Evolutionary conservation across 257 asterid species (phyloP).

Genomic region (Capsicum baccatum): DNA sequence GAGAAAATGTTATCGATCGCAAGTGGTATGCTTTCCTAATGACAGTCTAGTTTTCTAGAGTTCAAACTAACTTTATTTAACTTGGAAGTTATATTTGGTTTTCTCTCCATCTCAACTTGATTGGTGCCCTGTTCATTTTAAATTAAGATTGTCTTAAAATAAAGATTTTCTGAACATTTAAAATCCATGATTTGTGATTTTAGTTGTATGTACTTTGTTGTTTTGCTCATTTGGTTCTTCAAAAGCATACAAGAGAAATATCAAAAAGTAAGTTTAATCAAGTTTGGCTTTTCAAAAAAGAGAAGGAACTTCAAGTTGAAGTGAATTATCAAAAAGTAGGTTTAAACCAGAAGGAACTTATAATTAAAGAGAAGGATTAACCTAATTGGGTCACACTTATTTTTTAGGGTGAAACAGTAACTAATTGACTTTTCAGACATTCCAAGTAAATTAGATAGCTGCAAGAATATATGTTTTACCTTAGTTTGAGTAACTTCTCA

Average conservation of each 20-base stretch:
- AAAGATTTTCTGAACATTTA: neutral
- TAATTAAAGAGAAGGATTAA: neutral
- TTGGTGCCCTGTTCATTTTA: neutral
- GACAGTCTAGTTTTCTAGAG: neutral
- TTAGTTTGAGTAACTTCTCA: neutral
- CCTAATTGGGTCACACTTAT: neutral
- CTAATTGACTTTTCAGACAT: neutral
- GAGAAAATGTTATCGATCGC: neutral
- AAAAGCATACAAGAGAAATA: neutral
- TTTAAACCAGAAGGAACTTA: too few species aligned
- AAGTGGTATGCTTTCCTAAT: neutral
- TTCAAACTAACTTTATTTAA: neutral
- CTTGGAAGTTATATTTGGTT: neutral
- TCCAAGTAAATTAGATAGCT: neutral
- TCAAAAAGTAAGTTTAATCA: neutral
- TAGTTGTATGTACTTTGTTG: neutral
- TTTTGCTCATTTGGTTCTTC: constrained; percentile 17
- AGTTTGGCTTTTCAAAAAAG: neutral
- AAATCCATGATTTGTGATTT: neutral
- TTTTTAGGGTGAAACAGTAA: neutral
- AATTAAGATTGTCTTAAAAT: neutral
- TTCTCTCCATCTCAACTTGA: neutral
- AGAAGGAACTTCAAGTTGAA: neutral
- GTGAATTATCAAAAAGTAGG: too few species aligned
- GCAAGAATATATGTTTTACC: neutral